phyloP scores from a whole-genome alignment of 2,329 filamentous ascomycete species.

The Exophiala oligosperma region DNA sequence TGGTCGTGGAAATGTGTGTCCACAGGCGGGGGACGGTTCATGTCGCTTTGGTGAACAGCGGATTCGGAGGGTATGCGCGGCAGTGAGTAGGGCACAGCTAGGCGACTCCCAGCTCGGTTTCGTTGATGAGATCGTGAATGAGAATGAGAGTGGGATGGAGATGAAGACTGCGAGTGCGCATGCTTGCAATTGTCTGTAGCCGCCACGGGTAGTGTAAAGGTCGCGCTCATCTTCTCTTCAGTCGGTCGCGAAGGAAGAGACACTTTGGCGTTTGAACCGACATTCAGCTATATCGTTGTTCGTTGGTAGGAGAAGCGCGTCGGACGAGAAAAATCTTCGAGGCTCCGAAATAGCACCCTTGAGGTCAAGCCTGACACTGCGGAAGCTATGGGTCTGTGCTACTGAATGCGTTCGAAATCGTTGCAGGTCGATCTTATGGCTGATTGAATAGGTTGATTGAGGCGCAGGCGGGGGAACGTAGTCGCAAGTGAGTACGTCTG shows the following conservation, averaged over 20 bases:
- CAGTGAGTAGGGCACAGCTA: constrained; percentile 24
- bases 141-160: constrained; percentile 38
- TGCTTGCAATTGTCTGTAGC: constrained; percentile 34
- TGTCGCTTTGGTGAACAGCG: constrained; percentile 12
- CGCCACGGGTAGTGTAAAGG: constrained; percentile 31
- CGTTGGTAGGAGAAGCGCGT: not conserved
- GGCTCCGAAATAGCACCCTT: too few relatives aligned
- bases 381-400: not conserved
- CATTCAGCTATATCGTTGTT: constrained; percentile 21
- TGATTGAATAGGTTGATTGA: not conserved
- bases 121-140: constrained; percentile 27
- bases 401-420: not conserved
- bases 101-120: constrained; percentile 23
- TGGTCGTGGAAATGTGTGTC: constrained; percentile 18
- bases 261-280: constrained; percentile 24
- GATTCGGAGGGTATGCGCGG: constrained; percentile 30
- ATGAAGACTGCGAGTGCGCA: constrained; percentile 35
- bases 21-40: constrained; percentile 10
- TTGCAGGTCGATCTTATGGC: not conserved
- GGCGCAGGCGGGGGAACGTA: not conserved
- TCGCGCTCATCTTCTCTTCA: constrained; percentile 29
- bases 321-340: too few relatives aligned
- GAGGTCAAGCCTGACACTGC: not conserved
- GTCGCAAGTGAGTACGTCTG: not conserved
- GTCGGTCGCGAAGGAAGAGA: constrained; percentile 25